These are phyloP conservation scores for Plasmodium yoelii DNA, from an alignment of 169 alveolate species.

Conservation along the genomic window DNA sequence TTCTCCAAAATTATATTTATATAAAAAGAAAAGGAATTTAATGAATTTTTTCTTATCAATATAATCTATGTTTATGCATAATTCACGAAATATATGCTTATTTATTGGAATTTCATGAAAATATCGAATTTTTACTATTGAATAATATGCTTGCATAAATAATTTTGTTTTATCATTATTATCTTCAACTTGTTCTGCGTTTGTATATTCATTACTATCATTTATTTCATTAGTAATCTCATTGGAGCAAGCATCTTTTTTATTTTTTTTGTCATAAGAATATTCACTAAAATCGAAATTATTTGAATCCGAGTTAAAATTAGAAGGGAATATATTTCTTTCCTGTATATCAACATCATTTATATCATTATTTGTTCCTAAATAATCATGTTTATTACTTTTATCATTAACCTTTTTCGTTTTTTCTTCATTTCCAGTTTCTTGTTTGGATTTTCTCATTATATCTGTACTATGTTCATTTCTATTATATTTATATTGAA, in stretches of 20 bases:
- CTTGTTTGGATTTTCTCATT: not conserved
- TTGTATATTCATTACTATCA: not conserved
- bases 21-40: slow-evolving; percentile 37
- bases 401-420: not conserved
- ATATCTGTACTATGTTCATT: slow-evolving; percentile 1
- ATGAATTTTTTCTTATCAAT: slow-evolving; percentile 35
- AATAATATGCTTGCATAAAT: slow-evolving; percentile 26
- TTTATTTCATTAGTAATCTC: not conserved
- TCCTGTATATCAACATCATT: too few species aligned
- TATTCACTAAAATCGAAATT: not conserved
- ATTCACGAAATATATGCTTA: slow-evolving; percentile 74
- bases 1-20: slow-evolving; percentile 62
- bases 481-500: slow-evolving; percentile 23
- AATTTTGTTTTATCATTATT: slow-evolving; percentile 11
- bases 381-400: not conserved
- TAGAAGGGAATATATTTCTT: too few species aligned
- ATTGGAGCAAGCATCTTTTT: not conserved
- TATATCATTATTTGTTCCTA: not conserved
- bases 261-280: not conserved
- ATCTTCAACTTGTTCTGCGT: not conserved
- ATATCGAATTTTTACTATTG: slow-evolving; percentile 50
- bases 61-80: slow-evolving; percentile 48
- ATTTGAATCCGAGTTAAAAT: not conserved
- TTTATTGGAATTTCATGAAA: slow-evolving; percentile 64
- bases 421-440: not conserved